Base-by-base conservation (phyloP, 2,329 filamentous ascomycete species). In the Fusarium nematophilum region DNA sequence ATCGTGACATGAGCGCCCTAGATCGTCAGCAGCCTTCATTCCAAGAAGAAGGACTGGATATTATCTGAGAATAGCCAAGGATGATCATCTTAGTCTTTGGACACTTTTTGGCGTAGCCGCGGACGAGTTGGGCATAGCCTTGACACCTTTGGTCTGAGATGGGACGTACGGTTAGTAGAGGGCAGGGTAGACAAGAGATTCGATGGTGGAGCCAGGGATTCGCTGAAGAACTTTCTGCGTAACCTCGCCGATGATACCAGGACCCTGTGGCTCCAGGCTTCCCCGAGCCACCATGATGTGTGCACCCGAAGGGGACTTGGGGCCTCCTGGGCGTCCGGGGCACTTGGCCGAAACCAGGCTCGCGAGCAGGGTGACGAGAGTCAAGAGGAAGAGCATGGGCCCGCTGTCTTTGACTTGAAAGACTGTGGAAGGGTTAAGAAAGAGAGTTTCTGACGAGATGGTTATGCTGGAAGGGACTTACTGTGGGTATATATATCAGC, bases 1-100 rank as follows among this genome's bases (percentile, higher is more conserved):
- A 59, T 45, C n/a, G 54, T 42, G 23, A 69, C 50, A 23, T 69
- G 66, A 11, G 64, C 66, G 3, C 66, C 66, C 64, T 69, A 23
- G 1, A 25, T 15, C 3, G 1, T 54, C 3, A 62, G 14, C 6
- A 27, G 8, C 3, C 18, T 10, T 31, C 9, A n/a, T 31, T 31
- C 3, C 3, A 14, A 9, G 1, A 7, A 11, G 6, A 2, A 7
- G 11, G 5, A 11, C 2, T 1, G 26, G 3, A 5, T 29, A 39
- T 29, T 14, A 64, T 64, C 40, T 68, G 66, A 2, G 66, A 69
- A 7, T 59, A 68, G 0, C 66, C 66, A 17, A 69, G 57, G 0
- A 69, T 30, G n/a, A 69, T 47, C 13, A 68, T 60, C 48, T 65
- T 66, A 3, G 60, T 58, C 3, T 25, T 10, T 1, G 66, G 66